Evolutionary conservation across 2,329 filamentous ascomycete genomes (phyloP), one percentile per base, ranked within the genome.

Genomic region (Thyridium curvatum): DNA sequence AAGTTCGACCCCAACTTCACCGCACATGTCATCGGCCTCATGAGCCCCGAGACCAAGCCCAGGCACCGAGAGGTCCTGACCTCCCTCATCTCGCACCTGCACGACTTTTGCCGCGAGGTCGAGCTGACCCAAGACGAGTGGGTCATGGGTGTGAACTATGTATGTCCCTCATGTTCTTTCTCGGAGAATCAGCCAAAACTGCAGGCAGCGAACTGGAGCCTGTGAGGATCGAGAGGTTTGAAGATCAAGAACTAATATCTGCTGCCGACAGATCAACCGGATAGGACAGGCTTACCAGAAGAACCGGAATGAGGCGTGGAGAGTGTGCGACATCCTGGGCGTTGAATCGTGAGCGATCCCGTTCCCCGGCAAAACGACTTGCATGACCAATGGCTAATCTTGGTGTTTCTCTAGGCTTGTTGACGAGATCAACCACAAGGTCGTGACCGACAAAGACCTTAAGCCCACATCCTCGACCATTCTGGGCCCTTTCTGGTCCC

Each of bases 401-500:
- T n/a, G n/a, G n/a, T n/a, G n/a, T n/a, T 26, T 10, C 21, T 26
- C 21, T 26, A 71, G 68, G 15, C 74, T 86, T 4, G 84, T 90
- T 34, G 86, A 91, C 58, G 85, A 91, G 57, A 91, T 93, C 53
- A 86, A 84, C 40, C 84, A 80, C 63, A 80, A 78, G 37, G 72
- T 74, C 21, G 71, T 72, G 36, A 65, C 71, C 39, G 50, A 53
- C 29, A 66, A 66, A n/a, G 64, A 66, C 12, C 53, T 64, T 12
- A 69, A 74, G 38, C 68, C 79, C 10, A 93, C 86, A 5, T 77
- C 85, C 3, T 85, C 84, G 4, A 80, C 87, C 31, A 88, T 94
- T 47, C 74, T 94, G 1, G 88, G 88, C 0, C 88, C 88, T 2
- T 94, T 94, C 65, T 94, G 86, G 77, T 75, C 86, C 6, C 72